A percentile compares a stretch with the other conserved stretches of the same genome.
Conservation (phyloP, 495 filamentous ascomycete genomes). For the Cenococcum geophilum region DNA sequence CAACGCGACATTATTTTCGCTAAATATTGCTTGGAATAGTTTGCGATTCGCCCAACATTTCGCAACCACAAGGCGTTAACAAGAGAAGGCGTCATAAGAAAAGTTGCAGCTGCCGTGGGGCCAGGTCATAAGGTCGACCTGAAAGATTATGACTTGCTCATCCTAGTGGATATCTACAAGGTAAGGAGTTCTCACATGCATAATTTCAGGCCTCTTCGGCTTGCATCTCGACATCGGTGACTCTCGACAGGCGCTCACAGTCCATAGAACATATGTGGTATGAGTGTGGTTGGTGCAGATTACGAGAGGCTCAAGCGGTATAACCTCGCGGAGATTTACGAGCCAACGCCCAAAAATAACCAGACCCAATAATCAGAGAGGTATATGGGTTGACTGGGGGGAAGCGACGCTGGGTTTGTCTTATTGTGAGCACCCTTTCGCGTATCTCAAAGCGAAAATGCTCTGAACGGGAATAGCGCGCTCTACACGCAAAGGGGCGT, state of each 20-base stretch:
- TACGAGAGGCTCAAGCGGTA: conserved; percentile 66
- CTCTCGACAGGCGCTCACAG: conserved; percentile 9
- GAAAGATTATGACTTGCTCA: conserved; percentile 70
- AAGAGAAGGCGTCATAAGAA: conserved; percentile 70
- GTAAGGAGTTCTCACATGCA: conserved; percentile 46
- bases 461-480: conserved; percentile 13
- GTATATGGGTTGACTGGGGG: not conserved
- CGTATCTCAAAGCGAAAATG: not conserved
- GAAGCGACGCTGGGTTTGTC: not conserved
- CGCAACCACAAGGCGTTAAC: conserved; percentile 72
- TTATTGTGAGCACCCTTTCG: not conserved
- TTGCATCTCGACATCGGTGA: conserved; percentile 2
- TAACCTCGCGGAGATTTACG: conserved; percentile 64
- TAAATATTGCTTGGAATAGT: conserved; percentile 48
- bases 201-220: conserved; percentile 7
- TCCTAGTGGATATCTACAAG: conserved; percentile 84
- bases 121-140: conserved; percentile 75
- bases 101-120: conserved; percentile 63
- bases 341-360: conserved; percentile 39
- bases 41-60: conserved; percentile 80
- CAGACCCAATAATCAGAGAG: not conserved
- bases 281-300: conserved; percentile 66
- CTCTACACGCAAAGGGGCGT: conserved; percentile 4
- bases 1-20: conserved; percentile 10
- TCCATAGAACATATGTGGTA: conserved; percentile 64